Base-by-base conservation (phyloP, 1,284 basidiomycete species). In the Cutaneotrichosporon sp. region DNA sequence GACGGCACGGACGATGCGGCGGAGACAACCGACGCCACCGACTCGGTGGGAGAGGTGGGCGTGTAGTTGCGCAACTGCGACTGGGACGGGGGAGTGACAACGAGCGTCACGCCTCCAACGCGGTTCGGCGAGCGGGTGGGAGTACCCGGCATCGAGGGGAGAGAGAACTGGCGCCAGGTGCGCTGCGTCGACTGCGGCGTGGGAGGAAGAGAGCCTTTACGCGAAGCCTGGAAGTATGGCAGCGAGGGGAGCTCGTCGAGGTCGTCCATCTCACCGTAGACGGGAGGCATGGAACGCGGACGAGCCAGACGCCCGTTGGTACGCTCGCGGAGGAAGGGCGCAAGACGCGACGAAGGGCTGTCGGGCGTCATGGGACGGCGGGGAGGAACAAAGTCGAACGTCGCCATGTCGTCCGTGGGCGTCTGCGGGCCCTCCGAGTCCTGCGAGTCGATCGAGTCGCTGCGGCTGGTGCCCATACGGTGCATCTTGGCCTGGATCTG, bases 401-500 rank as follows among this genome's bases (percentile, higher is more conserved):
- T 47, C 25, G 29, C 49, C 50, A 52, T 51, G 59, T 78, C 73
- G n/a, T 78, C 72, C 24, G 70, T 72, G 3, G 76, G 74, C 18
- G 76, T 76, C 33, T 72, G 60, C 1, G 74, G 62, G 20, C 74
- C 76, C 36, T 74, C 62, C 6, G 72, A 72, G 45, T 75, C 74
- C 11, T 69, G 52, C 27, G 68, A 65, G 55, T 65, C 62, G n/a
- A 64, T 42, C 36, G 62, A 64, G 51, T 67, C 59, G 58, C 58
- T 60, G 43, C 66, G 62, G 3, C 36, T 24, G n/a, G 60, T 56
- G 33, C 49, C 20, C 14, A 29, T 38, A 38, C 53, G 52, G 54
- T 56, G 53, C 63, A 78, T 69, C 67, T 73, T 72, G 24, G 73
- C 73, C 58, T 78, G 74, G 42, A 78, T 77, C 69, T 78, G 71